Percentiles rank a stretch among this genome's conserved stretches.
These are phyloP conservation scores for Balamuthia mandrillaris DNA, from an alignment of 208 protist species.

Conservation along the genomic window DNA sequence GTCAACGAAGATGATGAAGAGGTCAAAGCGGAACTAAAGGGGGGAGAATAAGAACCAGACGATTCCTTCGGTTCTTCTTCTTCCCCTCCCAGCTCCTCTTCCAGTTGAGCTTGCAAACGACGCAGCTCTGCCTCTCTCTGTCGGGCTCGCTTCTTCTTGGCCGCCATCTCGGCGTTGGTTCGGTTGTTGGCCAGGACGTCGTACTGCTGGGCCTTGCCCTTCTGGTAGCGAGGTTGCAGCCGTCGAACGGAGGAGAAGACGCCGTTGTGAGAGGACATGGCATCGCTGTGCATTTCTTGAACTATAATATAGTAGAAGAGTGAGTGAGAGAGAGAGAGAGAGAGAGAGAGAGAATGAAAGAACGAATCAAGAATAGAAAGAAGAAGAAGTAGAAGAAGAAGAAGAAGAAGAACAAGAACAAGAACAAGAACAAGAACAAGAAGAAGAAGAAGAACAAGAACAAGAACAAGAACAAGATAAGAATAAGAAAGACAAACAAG, in stretches of 20 bases:
- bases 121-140: not conserved
- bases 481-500: not conserved
- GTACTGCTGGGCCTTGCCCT: not conserved
- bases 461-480: not conserved
- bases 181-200: not conserved
- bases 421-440: not conserved
- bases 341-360: not conserved
- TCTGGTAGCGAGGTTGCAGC: slow-evolving; percentile 12
- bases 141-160: not conserved
- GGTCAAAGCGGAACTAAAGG: too few relatives aligned
- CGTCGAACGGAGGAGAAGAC: not conserved
- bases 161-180: not conserved
- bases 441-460: not conserved
- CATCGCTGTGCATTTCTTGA: slow-evolving; percentile 23
- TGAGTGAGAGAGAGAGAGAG: not conserved
- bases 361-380: not conserved
- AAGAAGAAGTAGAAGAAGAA: not conserved
- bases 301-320: not conserved
- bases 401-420: not conserved
- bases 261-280: not conserved
- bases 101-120: too few relatives aligned
- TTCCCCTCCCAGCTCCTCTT: not conserved
- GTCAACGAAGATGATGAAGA: too few relatives aligned
- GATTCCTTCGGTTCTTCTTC: not conserved
- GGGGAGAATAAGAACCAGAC: not conserved